These are phyloP conservation scores for Alternaria arbusti DNA, from an alignment of 2,329 filamentous ascomycete genomes.

Conservation along the genomic window DNA sequence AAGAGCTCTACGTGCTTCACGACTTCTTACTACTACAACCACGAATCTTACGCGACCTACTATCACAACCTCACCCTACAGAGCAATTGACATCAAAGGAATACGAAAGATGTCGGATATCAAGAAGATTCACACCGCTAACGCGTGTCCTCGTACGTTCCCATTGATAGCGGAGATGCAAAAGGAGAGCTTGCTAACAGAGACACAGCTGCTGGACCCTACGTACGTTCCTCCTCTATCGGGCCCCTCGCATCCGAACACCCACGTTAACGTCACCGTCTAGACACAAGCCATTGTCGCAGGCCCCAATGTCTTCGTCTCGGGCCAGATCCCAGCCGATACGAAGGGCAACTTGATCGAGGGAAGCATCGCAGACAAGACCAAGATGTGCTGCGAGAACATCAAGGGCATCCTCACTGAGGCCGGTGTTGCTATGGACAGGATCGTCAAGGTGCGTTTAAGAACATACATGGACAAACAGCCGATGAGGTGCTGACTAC, in stretches of 20 bases:
- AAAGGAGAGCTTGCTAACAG: conserved; percentile 1
- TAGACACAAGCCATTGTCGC: conserved; percentile 68
- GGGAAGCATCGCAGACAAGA: conserved; percentile 72
- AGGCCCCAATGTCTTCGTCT: conserved; percentile 72
- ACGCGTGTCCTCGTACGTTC: conserved; percentile 53
- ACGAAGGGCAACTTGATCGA: conserved; percentile 65
- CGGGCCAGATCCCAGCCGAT: conserved; percentile 78
- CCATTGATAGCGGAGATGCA: background rate
- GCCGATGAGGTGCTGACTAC: background rate
- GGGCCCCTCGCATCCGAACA: background rate
- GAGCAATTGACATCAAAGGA: background rate
- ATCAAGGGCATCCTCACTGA: conserved; percentile 82
- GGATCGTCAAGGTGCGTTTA: conserved; percentile 77
- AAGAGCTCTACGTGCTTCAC: background rate
- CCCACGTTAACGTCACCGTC: background rate
- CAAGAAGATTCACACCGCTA: conserved; percentile 51
- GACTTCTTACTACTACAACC: background rate
- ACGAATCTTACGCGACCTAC: background rate
- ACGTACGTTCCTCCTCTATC: conserved; percentile 44
- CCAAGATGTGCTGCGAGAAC: conserved; percentile 76
- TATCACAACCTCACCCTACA: background rate
- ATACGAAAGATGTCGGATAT: conserved; percentile 50
- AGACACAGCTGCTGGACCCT: conserved; percentile 51
- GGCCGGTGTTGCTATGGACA: conserved; percentile 77
- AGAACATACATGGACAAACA: background rate